Evolutionary conservation across 305 asterid species (phyloP).

Genomic region (Fraxinus nigra): DNA sequence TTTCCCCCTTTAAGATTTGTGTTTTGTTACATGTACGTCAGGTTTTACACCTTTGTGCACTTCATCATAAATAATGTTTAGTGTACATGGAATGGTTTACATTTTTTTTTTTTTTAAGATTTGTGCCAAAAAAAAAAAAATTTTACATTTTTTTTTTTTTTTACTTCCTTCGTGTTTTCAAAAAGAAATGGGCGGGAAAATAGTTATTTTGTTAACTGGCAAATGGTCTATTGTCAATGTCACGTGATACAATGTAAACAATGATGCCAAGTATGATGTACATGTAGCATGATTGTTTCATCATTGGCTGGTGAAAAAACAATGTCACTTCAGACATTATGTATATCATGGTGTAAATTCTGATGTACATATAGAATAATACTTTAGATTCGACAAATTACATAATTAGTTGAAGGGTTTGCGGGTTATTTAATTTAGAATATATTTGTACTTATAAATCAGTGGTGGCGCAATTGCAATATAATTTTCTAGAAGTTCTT

Average conservation of each 20-base stretch:
- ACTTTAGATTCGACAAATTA: no score
- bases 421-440: background rate
- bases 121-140: no score
- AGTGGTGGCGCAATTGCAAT: background rate
- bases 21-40: background rate
- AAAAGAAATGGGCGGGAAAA: background rate
- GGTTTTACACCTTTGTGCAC: background rate
- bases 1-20: background rate
- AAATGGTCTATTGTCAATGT: background rate
- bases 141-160: no score
- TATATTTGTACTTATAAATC: background rate
- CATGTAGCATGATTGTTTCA: no score
- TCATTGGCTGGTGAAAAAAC: no score
- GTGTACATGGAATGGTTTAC: background rate
- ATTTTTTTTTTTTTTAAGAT: no score
- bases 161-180: background rate
- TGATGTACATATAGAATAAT: no score
- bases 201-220: background rate
- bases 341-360: no score
- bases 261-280: no score
- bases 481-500: no score
- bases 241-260: no score
- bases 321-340: no score
- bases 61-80: background rate
- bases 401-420: background rate